These are phyloP conservation scores for Colletotrichum sp. DNA, from an alignment of 2,329 filamentous ascomycete genomes.

Conservation along the genomic window DNA sequence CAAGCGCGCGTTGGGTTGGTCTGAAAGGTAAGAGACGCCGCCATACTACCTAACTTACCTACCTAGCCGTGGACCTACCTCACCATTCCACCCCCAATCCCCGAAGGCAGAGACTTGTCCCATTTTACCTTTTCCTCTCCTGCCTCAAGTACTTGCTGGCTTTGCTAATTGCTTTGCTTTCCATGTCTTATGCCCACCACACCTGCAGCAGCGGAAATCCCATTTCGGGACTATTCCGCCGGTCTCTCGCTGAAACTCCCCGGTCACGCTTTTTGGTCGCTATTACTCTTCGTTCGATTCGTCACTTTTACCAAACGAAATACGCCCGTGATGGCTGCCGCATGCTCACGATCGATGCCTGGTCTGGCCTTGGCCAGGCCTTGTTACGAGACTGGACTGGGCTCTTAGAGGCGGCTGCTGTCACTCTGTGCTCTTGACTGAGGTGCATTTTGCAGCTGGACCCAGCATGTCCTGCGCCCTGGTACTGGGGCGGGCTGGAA, in stretches of 20 bases:
- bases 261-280: neutral
- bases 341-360: neutral
- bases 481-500: neutral
- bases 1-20: neutral
- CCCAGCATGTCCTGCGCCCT: neutral
- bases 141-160: neutral
- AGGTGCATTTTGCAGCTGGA: neutral
- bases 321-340: neutral
- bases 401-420: neutral
- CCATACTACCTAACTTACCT: neutral
- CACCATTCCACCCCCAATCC: neutral
- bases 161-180: neutral
- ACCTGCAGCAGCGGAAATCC: neutral
- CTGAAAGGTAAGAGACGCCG: neutral
- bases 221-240: neutral
- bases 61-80: neutral
- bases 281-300: neutral
- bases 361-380: neutral
- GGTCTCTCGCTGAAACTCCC: constrained; percentile 2
- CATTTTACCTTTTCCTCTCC: neutral
- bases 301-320: neutral
- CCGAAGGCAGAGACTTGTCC: neutral
- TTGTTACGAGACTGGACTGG: neutral
- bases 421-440: neutral
- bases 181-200: neutral